phyloP scores from a whole-genome alignment of 805 yeast species.

The Wickerhamomyces queroliae region DNA sequence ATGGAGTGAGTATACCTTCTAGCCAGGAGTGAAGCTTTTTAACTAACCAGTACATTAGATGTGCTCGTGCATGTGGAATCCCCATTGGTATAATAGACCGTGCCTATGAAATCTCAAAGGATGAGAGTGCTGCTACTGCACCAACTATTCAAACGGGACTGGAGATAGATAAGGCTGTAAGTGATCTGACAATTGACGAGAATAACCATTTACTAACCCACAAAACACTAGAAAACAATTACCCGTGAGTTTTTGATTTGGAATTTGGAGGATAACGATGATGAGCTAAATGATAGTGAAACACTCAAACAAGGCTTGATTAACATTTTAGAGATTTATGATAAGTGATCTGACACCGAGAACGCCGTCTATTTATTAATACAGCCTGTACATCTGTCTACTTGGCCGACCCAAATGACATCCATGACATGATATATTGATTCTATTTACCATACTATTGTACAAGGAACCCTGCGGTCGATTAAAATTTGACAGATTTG shows the following conservation, averaged over 20 bases:
- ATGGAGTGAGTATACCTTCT: slow-evolving; percentile 13
- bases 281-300: not conserved
- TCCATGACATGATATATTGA: too few relatives aligned
- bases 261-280: slow-evolving; percentile 11
- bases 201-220: not conserved
- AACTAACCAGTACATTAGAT: slow-evolving; percentile 8
- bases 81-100: slow-evolving; percentile 23
- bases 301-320: not conserved
- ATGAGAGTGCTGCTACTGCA: slow-evolving; percentile 5
- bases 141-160: not conserved
- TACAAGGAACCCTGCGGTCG: too few relatives aligned
- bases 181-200: too few relatives aligned
- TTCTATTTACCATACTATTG: too few relatives aligned
- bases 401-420: too few relatives aligned
- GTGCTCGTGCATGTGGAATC: slow-evolving; percentile 36
- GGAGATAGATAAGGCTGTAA: not conserved
- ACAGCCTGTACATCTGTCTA: too few relatives aligned
- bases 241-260: slow-evolving; percentile 14
- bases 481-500: slow-evolving; percentile 70
- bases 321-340: slow-evolving; percentile 2
- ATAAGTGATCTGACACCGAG: too few relatives aligned
- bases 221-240: slow-evolving; percentile 5
- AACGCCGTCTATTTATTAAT: too few relatives aligned
- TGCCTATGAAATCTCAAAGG: slow-evolving; percentile 24
- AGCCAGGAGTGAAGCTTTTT: not conserved